Conservation (phyloP, 192 early-diverging fungal genomes). For the Pilobolus umbonatus region DNA sequence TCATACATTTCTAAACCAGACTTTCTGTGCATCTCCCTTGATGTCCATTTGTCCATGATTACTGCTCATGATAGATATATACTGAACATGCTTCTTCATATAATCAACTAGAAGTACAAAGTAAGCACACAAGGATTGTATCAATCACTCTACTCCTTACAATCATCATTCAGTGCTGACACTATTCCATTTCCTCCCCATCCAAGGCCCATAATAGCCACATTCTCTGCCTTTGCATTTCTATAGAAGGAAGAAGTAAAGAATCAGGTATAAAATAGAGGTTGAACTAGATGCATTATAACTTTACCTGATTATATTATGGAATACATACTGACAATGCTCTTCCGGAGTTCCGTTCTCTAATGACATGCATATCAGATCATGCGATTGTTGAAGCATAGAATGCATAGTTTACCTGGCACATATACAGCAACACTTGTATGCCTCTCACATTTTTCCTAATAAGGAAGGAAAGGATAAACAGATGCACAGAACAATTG, state of each 20-base stretch:
- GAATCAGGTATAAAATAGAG: neutral
- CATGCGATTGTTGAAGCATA: neutral
- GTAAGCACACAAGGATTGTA: neutral
- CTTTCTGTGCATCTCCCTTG: too few relatives aligned
- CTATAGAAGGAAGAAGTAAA: neutral
- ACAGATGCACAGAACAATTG: neutral
- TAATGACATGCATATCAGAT: neutral
- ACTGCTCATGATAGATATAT: constrained; percentile 13
- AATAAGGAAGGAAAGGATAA: neutral
- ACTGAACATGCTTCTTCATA: constrained; percentile 15
- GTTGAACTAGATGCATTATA: too few relatives aligned
- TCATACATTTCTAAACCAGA: too few relatives aligned
- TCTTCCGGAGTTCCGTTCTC: constrained; percentile 22
- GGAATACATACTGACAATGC: constrained; percentile 24
- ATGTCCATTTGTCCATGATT: constrained; percentile 18
- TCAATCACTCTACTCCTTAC: too few relatives aligned
- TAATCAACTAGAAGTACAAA: constrained; percentile 18
- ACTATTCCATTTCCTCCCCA: constrained; percentile 28
- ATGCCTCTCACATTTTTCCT: constrained; percentile 2
- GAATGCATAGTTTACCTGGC: constrained; percentile 5
- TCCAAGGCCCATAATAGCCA: constrained; percentile 22
- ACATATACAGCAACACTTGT: neutral
- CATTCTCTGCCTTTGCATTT: constrained; percentile 6
- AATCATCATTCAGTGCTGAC: constrained; percentile 20
- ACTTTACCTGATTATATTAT: constrained; percentile 20